Evolutionary conservation across 805 yeast genomes (phyloP), one percentile per base, ranked within the genome.

Genomic region (Wickerhamomyces chaumierensis): DNA sequence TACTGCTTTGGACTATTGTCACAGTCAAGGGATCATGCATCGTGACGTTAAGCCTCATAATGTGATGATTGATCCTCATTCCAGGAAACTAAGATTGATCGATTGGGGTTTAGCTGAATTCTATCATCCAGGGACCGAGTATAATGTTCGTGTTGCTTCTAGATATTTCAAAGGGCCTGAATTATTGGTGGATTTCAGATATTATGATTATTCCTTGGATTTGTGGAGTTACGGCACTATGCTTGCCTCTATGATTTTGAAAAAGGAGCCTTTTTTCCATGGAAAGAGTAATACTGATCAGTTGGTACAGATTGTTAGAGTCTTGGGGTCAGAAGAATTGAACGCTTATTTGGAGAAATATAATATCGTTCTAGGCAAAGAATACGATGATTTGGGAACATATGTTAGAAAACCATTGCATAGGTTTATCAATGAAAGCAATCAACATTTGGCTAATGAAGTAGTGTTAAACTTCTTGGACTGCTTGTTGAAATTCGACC

Each of bases 91-190:
- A 52, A 71, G 90, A 49, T 71, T 87, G 40, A 87, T 87, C 46
- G 96, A 87, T 63, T 87, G 96, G 96, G 96, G 96, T 14, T 63
- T 87, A 43, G 95, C 95, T 7, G 96, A 87, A 57, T 87, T 83
- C 55, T 87, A 87, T 60, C 95, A 87, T 55, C 80, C 82, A 3
- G 92, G 90, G 5, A 82, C 81, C 36, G 94, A 85, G 48, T 87
- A 84, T 62, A 87, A 87, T 53, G 95, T 85, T 18, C 71, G 96
- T 44, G 96, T 87, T 28, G 95, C 96, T 0, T 81, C 94, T 5
- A 73, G 96, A 43, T 86, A 84, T 60, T 86, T 81, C 62, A 87
- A 87, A 63, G 95, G 94, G 9, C 96, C 96, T 2, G 96, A 87
- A 61, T 66, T 87, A 47, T 67, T 87, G 41, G 85, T 87, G 9